Conservation (phyloP, 169 alveolate species). For the Eimeria praecox region DNA sequence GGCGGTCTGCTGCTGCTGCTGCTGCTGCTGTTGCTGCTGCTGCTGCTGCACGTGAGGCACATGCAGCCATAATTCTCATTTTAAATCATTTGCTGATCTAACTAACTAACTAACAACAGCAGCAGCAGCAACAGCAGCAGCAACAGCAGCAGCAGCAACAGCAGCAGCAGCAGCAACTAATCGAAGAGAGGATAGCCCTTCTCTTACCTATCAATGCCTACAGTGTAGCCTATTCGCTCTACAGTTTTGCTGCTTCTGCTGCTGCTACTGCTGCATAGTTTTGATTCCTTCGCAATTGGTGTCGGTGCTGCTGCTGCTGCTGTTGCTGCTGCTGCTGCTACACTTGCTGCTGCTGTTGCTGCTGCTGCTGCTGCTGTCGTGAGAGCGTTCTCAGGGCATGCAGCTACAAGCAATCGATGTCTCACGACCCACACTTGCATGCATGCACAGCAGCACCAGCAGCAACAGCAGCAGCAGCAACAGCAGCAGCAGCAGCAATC, state of each 20-base stretch:
- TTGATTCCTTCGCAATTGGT: background rate
- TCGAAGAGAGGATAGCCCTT: background rate
- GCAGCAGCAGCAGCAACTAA: slow-evolving; percentile 27
- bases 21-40: slow-evolving; percentile 68
- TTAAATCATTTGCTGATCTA: background rate
- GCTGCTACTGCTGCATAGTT: slow-evolving; percentile 7
- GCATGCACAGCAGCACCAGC: slow-evolving; percentile 20
- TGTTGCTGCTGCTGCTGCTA: background rate
- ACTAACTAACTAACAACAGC: slow-evolving; percentile 61
- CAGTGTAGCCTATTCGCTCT: too few relatives aligned
- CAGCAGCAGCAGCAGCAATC: slow-evolving; percentile 37
- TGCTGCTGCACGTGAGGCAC: slow-evolving; percentile 44
- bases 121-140: slow-evolving; percentile 52
- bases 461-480: background rate
- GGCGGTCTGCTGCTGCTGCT: slow-evolving; percentile 29
- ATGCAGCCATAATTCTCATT: slow-evolving; percentile 29
- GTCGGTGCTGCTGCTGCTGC: slow-evolving; percentile 1
- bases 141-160: slow-evolving; percentile 54
- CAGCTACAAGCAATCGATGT: background rate
- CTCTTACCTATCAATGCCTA: too few relatives aligned
- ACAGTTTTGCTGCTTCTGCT: too few relatives aligned
- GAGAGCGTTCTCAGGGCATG: background rate
- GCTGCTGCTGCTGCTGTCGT: background rate
- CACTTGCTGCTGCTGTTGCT: background rate
- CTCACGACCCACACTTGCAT: background rate